Evolutionary conservation across 257 asterid species (phyloP), one percentile per base, ranked within the genome.

Genomic region (Mentha longifolia): DNA sequence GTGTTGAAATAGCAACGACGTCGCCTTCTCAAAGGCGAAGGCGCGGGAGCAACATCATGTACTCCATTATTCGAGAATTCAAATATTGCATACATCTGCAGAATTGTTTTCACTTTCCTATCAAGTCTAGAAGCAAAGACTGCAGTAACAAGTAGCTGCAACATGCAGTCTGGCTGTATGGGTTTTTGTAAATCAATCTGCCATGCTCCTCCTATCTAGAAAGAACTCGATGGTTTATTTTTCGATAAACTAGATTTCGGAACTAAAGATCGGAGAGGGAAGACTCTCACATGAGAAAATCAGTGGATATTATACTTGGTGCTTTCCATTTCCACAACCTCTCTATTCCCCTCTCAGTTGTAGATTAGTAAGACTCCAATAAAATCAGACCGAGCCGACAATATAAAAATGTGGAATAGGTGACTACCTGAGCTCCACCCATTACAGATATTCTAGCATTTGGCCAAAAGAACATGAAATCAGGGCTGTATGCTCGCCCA

Each of bases 401-500:
- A 50, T 67, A 56, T 25, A 43, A 16, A 37, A 62, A 49, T 41
- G 45, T 5, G 22, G 39, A 9, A n/a, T 31, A 28, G 60, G 35
- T 54, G 42, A 61, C 43, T 85, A 91, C 99, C 97, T 94, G 99
- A 82, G 95, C 77, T 71, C 99, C 99, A 60, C 99, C 99, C 99
- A 95, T 95, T 17, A 95, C 98, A 61, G 97, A 95, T 83, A 95
- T 87, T 83, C 88, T 85, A 62, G 98, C 97, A 77, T 95, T 95
- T 47, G 99, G 99, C 99, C 99, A 95, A 50, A 88, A 84, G 87
- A 91, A 91, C 92, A 89, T 83, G 86, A 89, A 91, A 78, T 89
- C 76, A 39, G 99, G 99, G 80, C 86, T 88, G 84, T 88, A 89
- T 65, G 99, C 99, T 64, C 99, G 97, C n/a, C 99, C 99, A 65